phyloP scores from a whole-genome alignment of 768 basidiomycete genomes.

The Infundibulicybe gibba region DNA sequence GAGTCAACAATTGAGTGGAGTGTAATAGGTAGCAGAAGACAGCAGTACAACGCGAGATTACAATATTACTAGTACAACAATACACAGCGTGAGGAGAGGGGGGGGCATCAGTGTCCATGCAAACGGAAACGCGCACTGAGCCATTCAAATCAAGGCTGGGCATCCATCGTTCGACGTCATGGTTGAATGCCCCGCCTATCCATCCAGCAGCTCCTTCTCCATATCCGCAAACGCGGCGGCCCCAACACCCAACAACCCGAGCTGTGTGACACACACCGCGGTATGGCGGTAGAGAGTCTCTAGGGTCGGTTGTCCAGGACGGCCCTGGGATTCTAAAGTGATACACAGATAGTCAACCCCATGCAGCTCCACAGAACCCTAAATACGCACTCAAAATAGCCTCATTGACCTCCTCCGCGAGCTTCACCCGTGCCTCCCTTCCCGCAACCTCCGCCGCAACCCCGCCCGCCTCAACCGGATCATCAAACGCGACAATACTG shows the following conservation, averaged over 20 bases:
- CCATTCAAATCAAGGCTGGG: no score
- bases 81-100: no score
- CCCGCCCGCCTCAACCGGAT: constrained; percentile 66
- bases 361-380: not conserved
- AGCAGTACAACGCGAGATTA: no score
- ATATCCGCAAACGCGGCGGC: constrained; percentile 81
- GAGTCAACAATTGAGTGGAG: no score
- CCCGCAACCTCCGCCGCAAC: constrained; percentile 67
- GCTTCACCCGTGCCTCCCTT: constrained; percentile 55
- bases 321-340: constrained; percentile 69
- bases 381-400: constrained; percentile 72
- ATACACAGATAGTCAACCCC: not conserved
- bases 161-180: no score
- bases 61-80: no score
- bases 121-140: no score
- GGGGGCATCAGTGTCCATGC: no score
- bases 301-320: constrained; percentile 64
- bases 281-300: constrained; percentile 80
- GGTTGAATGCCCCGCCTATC: constrained; percentile 8
- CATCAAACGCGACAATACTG: constrained; percentile 75
- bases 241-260: constrained; percentile 70
- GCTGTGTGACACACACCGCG: constrained; percentile 61
- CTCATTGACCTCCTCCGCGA: constrained; percentile 77
- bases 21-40: no score
- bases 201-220: constrained; percentile 67